Percentiles rank a stretch among this genome's conserved stretches.
phyloP scores from a whole-genome alignment of 805 yeast species.

The Saturnispora hagleri region DNA sequence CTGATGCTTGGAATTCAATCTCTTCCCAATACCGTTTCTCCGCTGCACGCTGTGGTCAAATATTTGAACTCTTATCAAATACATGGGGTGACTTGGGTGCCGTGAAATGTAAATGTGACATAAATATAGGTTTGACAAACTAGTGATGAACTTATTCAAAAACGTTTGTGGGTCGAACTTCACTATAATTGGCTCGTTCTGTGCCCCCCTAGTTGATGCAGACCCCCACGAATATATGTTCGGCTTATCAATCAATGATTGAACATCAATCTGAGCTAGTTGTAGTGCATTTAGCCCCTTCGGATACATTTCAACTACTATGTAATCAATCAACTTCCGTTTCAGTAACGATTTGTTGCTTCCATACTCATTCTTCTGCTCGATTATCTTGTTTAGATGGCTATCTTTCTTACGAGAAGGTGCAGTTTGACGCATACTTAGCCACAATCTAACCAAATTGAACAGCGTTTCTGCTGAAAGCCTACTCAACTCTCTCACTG shows the following conservation, averaged over 20 bases:
- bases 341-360: constrained; percentile 14
- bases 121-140: constrained; percentile 43
- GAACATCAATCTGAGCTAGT: constrained; percentile 62
- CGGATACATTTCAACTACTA: constrained; percentile 44
- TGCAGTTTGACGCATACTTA: constrained; percentile 21
- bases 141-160: constrained; percentile 37
- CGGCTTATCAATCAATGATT: constrained; percentile 52
- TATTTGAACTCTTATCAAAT: constrained; percentile 57
- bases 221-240: constrained; percentile 37
- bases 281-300: constrained; percentile 55
- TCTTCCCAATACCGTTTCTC: background rate
- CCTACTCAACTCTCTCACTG: constrained; percentile 21
- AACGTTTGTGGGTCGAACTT: constrained; percentile 42
- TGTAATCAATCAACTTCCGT: constrained; percentile 32
- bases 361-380: constrained; percentile 11
- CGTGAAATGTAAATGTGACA: constrained; percentile 59
- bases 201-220: constrained; percentile 34
- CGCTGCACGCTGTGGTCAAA: constrained; percentile 37
- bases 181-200: constrained; percentile 11
- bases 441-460: constrained; percentile 27
- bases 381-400: constrained; percentile 14
- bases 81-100: constrained; percentile 54
- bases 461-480: constrained; percentile 24
- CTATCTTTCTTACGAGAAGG: constrained; percentile 16
- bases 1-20: constrained; percentile 2